These are phyloP conservation scores for Oldenlandia corymbosa DNA, from an alignment of 257 asterid genomes.

Conservation along the genomic window DNA sequence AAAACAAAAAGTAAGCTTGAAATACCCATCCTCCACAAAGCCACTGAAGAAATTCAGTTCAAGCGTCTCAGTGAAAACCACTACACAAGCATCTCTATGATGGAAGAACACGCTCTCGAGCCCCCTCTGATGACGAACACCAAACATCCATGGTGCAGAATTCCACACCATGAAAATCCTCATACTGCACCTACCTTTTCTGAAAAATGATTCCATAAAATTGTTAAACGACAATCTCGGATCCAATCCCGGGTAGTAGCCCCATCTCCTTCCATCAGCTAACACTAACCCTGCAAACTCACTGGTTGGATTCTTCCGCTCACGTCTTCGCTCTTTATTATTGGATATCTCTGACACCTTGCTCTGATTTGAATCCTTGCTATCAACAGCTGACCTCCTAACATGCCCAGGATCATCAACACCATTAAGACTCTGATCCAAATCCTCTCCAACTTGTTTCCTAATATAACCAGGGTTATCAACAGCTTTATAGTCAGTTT, in stretches of 20 bases:
- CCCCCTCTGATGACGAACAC: slow-evolving; percentile 84
- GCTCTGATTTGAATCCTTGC: neutral
- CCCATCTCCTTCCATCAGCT: slow-evolving; percentile 98
- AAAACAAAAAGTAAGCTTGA: slow-evolving; percentile 2
- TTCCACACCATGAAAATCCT: slow-evolving; percentile 95
- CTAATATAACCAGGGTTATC: neutral
- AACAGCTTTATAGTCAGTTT: neutral
- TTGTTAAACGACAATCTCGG: slow-evolving; percentile 54
- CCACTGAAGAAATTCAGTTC: slow-evolving; percentile 85
- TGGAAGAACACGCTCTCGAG: slow-evolving; percentile 78
- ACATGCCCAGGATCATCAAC: neutral
- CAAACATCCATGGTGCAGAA: slow-evolving; percentile 94
- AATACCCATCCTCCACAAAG: slow-evolving; percentile 75
- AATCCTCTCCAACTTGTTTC: slow-evolving; percentile 14
- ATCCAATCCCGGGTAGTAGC: slow-evolving; percentile 80
- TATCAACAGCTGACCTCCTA: slow-evolving; percentile 13
- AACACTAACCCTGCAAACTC: slow-evolving; percentile 40
- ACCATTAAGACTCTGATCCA: neutral
- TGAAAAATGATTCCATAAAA: slow-evolving; percentile 76
- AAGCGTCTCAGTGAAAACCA: slow-evolving; percentile 88
- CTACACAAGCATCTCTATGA: slow-evolving; percentile 73
- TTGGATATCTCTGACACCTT: slow-evolving; percentile 3
- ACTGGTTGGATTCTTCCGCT: slow-evolving; percentile 6
- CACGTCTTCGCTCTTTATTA: slow-evolving; percentile 9
- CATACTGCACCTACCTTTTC: slow-evolving; percentile 61